phyloP scores from a whole-genome alignment of 768 basidiomycete species.

The Piloderma croceum region DNA sequence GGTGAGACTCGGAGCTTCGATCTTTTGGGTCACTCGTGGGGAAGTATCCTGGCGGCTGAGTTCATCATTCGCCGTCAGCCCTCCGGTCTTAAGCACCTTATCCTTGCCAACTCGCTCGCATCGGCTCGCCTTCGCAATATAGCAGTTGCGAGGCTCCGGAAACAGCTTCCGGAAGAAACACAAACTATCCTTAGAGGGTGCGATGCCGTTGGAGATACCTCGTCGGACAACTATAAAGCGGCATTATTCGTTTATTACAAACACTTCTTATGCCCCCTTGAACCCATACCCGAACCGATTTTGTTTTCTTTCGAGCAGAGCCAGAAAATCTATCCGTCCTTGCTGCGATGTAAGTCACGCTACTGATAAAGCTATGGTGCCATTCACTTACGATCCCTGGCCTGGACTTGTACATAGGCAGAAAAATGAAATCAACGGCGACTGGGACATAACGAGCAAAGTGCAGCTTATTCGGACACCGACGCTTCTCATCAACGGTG shows the following conservation, averaged over 20 bases:
- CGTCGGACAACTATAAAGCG: conserved; percentile 28
- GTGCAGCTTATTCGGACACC: too few species aligned
- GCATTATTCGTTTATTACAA: conserved; percentile 24
- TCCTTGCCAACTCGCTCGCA: conserved; percentile 29
- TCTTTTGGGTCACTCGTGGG: conserved; percentile 55
- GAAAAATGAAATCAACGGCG: too few species aligned
- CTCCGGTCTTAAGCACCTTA: conserved; percentile 29
- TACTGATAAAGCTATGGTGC: too few species aligned
- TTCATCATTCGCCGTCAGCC: conserved; percentile 37
- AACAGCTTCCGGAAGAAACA: conserved; percentile 16
- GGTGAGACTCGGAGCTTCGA: conserved; percentile 29
- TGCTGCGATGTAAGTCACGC: conserved; percentile 29
- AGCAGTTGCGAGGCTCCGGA: conserved; percentile 15
- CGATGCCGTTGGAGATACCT: conserved; percentile 21
- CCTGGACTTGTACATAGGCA: too few species aligned
- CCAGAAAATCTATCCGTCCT: conserved; percentile 30
- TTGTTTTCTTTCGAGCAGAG: conserved; percentile 4
- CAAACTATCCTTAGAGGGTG: conserved; percentile 22
- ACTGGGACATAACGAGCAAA: too few species aligned
- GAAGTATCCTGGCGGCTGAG: conserved; percentile 44
- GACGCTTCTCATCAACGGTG: conserved; percentile 31
- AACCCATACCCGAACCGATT: conserved; percentile 31
- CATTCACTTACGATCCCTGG: too few species aligned
- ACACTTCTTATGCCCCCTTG: conserved; percentile 29
- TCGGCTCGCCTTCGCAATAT: conserved; percentile 24